phyloP scores from a whole-genome alignment of 1,284 basidiomycete genomes.

The Laetiporus sulphureus region DNA sequence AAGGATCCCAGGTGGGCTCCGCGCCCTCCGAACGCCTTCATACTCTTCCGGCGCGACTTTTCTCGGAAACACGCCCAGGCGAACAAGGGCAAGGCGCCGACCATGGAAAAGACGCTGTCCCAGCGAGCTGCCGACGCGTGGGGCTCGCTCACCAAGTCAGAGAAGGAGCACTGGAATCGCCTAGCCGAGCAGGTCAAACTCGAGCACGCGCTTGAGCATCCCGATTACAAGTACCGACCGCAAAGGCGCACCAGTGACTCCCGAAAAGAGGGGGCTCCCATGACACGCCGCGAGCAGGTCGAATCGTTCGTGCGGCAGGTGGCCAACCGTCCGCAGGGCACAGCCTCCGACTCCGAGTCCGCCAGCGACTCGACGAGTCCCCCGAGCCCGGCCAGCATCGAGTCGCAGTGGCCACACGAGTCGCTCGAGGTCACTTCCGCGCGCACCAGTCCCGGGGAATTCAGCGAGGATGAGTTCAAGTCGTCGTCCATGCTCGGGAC shows the following conservation, averaged over 20 bases:
- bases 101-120: slow-evolving; percentile 44
- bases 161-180: slow-evolving; percentile 42
- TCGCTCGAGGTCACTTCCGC: slow-evolving; percentile 9
- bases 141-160: slow-evolving; percentile 37
- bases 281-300: slow-evolving; percentile 21
- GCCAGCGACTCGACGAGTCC: slow-evolving; percentile 9
- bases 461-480: not conserved
- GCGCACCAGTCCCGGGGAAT: not conserved
- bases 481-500: slow-evolving; percentile 12
- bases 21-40: slow-evolving; percentile 83
- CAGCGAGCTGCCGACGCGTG: slow-evolving; percentile 59
- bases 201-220: slow-evolving; percentile 47
- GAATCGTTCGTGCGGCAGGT: slow-evolving; percentile 17
- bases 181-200: slow-evolving; percentile 45
- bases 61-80: slow-evolving; percentile 30
- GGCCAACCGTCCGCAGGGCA: slow-evolving; percentile 6
- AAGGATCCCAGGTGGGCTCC: slow-evolving; percentile 63
- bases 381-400: slow-evolving; percentile 13
- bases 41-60: slow-evolving; percentile 81
- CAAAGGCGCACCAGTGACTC: slow-evolving; percentile 11
- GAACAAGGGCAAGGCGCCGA: slow-evolving; percentile 12
- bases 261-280: slow-evolving; percentile 8
- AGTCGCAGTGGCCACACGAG: slow-evolving; percentile 16
- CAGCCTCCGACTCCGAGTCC: slow-evolving; percentile 2
- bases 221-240: slow-evolving; percentile 58